Percentiles rank a stretch among this genome's conserved stretches.
Conservation (phyloP, 2,329 filamentous ascomycete species). For the Lecanicillium sp. region DNA sequence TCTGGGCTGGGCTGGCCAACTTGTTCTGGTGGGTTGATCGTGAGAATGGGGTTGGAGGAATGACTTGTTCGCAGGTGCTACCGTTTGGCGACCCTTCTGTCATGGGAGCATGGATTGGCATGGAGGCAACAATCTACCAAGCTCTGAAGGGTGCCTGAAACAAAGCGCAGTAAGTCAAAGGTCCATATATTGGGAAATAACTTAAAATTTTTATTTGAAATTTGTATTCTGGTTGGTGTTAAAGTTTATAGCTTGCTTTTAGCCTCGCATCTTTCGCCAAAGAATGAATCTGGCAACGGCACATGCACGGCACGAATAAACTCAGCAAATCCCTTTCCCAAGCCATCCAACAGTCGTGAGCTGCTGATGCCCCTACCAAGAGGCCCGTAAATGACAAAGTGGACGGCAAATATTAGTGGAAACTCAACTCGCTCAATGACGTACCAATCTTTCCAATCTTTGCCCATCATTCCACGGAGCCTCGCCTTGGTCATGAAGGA, state of each 20-base stretch:
- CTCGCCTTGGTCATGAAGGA: constrained; percentile 29
- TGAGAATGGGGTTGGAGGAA: constrained; percentile 47
- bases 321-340: constrained; percentile 45
- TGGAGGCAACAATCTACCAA: constrained; percentile 31
- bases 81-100: constrained; percentile 39
- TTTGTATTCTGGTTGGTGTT: too few relatives aligned
- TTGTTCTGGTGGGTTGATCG: constrained; percentile 56
- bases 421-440: constrained; percentile 38
- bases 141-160: constrained; percentile 7
- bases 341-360: constrained; percentile 34
- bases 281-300: too few relatives aligned
- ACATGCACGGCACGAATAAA: constrained; percentile 24
- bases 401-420: constrained; percentile 22
- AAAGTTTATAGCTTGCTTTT: too few relatives aligned
- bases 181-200: too few relatives aligned
- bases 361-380: constrained; percentile 38
- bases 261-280: too few relatives aligned
- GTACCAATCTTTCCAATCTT: constrained; percentile 25
- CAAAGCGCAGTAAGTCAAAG: too few relatives aligned
- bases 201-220: too few relatives aligned
- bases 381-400: constrained; percentile 36
- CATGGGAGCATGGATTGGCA: constrained; percentile 27
- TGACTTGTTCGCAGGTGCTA: constrained; percentile 41
- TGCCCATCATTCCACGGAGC: constrained; percentile 27
- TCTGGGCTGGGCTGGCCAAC: constrained; percentile 54